These are phyloP conservation scores for Ogataea naganishii DNA, from an alignment of 805 yeast species.

Conservation along the genomic window DNA sequence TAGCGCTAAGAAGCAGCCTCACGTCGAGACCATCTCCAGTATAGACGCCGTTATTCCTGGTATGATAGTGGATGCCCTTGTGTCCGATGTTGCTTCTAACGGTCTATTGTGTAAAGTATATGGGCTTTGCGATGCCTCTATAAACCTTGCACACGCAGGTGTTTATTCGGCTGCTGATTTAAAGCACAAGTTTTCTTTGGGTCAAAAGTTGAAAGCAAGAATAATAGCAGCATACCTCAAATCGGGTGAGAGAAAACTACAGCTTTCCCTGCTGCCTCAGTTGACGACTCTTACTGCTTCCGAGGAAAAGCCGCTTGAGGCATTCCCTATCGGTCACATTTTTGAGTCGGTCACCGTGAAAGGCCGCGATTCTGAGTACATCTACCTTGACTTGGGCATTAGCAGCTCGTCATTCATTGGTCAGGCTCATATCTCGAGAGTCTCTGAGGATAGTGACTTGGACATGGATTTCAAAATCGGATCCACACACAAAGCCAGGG, in stretches of 20 bases:
- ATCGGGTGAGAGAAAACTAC: constrained; percentile 46
- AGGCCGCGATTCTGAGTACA: constrained; percentile 49
- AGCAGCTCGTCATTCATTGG: constrained; percentile 48
- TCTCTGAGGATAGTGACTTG: constrained; percentile 38
- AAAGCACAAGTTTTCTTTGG: constrained; percentile 58
- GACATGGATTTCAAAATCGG: constrained; percentile 50
- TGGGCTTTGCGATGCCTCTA: constrained; percentile 67
- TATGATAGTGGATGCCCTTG: constrained; percentile 61
- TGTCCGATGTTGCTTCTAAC: constrained; percentile 44
- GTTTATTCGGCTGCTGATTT: constrained; percentile 34
- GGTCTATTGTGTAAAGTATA: constrained; percentile 70
- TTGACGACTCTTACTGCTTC: constrained; percentile 27
- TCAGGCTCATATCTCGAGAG: constrained; percentile 69
- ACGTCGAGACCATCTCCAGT: constrained; percentile 52
- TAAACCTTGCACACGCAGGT: constrained; percentile 59
- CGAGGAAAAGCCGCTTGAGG: constrained; percentile 33
- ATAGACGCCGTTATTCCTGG: constrained; percentile 86
- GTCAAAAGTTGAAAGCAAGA: constrained; percentile 62
- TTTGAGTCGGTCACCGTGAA: constrained; percentile 51
- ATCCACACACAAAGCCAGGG: constrained; percentile 66
- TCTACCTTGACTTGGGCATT: constrained; percentile 50
- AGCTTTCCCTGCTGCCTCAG: constrained; percentile 57
- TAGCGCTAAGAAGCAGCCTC: constrained; percentile 37
- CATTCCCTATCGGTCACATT: constrained; percentile 73
- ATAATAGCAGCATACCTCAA: constrained; percentile 46